Evolutionary conservation across 805 yeast genomes (phyloP), one percentile per base, ranked within the genome.

Genomic region (Priceomyces carsonii): DNA sequence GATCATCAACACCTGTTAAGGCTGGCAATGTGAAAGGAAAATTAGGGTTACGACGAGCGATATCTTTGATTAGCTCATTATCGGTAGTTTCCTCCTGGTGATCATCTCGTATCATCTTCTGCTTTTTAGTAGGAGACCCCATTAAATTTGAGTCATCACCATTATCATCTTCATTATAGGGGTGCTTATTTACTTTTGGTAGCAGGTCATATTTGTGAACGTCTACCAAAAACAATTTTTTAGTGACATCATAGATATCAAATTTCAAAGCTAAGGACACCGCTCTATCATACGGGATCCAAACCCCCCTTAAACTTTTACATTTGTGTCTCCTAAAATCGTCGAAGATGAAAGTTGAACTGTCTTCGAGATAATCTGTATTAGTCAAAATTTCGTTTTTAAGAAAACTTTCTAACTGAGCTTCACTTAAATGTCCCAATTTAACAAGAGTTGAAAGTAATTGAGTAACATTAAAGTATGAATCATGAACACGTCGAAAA

Each of bases 251-350:
- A 47, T 68, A 68, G 23, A 67, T 47, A 44, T 66, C 71, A 38
- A 67, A 65, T 33, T 59, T 59, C 17, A 58, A 46, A 8, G 71
- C 64, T n/a, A 68, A 39, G 14, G 47, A 37, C 12, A 68, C 69
- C 2, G 73, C 72, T 45, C 59, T 63, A 38, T 67, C 74, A 50
- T 65, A 68, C 9, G 73, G 62, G 16, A 68, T 54, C 74, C 74
- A 68, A 14, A 66, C 34, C 0, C 74, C 74, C 20, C 56, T 46
- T 21, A 67, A 39, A 25, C 42, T 44, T 3, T 40, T 20, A 37
- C 57, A 55, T 14, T 53, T 58, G 40, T 58, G 59, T n/a, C 44
- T 33, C 4, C 60, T 43, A 22, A 47, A 55, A 48, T 68, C 71
- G 33, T 53, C 50, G 36, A 43, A 53, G 26, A 48, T 48, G 14